These are phyloP conservation scores for Apiospora arundinis DNA, from an alignment of 2,329 filamentous ascomycete species.

Conservation along the genomic window DNA sequence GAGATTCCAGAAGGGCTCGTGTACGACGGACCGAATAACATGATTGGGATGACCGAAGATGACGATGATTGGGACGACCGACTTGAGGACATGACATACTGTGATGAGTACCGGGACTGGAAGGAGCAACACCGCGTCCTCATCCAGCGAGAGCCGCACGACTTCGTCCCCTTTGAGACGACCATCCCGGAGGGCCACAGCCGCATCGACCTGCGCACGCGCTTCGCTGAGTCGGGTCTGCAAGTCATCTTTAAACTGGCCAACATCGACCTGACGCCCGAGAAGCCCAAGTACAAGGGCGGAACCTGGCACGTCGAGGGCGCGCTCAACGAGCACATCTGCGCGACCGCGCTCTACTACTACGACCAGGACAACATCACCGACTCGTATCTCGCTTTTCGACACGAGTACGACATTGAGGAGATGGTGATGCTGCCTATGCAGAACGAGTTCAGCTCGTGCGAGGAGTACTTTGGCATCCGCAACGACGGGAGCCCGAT, in stretches of 20 bases:
- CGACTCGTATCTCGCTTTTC: constrained; percentile 59
- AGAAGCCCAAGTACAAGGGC: constrained; percentile 55
- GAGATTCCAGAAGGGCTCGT: not conserved
- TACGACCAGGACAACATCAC: constrained; percentile 53
- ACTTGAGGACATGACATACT: not conserved
- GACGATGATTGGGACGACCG: not conserved
- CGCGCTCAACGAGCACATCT: constrained; percentile 31
- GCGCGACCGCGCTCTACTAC: constrained; percentile 33
- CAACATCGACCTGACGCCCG: constrained; percentile 62
- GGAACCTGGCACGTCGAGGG: constrained; percentile 52
- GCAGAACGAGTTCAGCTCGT: constrained; percentile 23
- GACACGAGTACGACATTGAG: constrained; percentile 34
- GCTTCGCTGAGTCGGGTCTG: not conserved
- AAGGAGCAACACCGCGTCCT: not conserved
- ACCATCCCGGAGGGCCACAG: not conserved
- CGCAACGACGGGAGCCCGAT: not conserved
- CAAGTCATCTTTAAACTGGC: constrained; percentile 66
- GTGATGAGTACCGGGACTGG: not conserved
- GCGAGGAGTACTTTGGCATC: constrained; percentile 21
- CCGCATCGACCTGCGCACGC: not conserved
- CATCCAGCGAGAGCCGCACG: not conserved
- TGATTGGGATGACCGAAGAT: not conserved
- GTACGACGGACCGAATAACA: not conserved
- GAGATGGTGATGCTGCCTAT: not conserved
- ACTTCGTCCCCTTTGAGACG: not conserved